Base-by-base conservation (phyloP, 2,329 filamentous ascomycete genomes). In the Monosporascus sp. region DNA sequence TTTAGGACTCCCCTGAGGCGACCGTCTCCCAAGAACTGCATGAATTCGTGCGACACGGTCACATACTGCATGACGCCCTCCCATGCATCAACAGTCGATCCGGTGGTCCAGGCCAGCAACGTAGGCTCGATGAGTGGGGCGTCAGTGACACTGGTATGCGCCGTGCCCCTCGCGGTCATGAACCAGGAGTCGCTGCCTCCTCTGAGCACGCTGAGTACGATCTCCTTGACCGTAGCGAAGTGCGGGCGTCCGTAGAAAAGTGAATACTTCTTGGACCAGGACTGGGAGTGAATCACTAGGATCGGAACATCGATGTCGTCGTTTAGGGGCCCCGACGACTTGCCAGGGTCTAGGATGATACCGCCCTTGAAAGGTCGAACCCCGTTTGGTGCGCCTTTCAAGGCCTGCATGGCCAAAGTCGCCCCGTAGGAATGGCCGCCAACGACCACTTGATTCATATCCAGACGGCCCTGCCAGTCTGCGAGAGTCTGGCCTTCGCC, bases 401-500 rank as follows among this genome's bases (percentile, higher is more conserved):
- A 71, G 3, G 80, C 77, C 54, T 84, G 82, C 20, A 87, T 71
- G 0, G 81, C 83, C 3, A 81, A 76, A 0, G 85, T 87, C 2
- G 83, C 84, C 48, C 85, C 85, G 68, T 84, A 87, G 0, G 82
- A 85, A 63, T 88, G 84, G 0, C 84, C 84, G 3, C 73, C 79
- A 8, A 87, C 73, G 46, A 81, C 75, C 58, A 85, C 74, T 37
- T 77, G 73, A 31, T 75, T 68, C 46, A 78, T 71, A 63, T 85
- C 76, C 6, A 88, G 74, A 9, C 82, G 75, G 52, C 70, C 68
- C 37, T 71, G 65, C 75, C 83, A 88, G 17, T 69, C 67, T 3
- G 70, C 60, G 1, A 84, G 72, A 56, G 69, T 68, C 22, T 60
- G 61, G 45, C 75, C 80, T 64, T 79, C 81, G 37, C 56, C 62